Evolutionary conservation across 257 asterid genomes (phyloP), one percentile per base, ranked within the genome.

Genomic region (Solanum sparsipilum): DNA sequence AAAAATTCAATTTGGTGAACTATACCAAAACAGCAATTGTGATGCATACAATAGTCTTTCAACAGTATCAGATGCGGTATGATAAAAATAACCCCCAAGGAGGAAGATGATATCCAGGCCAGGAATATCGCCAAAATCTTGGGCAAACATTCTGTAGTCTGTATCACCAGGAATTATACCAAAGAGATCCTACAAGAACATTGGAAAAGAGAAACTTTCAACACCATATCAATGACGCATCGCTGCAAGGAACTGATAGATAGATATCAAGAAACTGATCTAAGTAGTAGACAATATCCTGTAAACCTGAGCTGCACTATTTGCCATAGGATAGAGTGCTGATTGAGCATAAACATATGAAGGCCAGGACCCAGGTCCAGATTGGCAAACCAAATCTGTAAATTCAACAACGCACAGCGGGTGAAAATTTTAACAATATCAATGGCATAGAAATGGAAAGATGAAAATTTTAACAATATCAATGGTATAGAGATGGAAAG

Each of bases 331-430:
- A 95, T 96, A 90, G 83, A 94, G 86, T 88, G 98, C 99, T 75
- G 99, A 92, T 89, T 94, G 94, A 81, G 99, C 95, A 95, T 97
- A 97, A 72, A 96, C 90, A 87, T 87, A 86, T 67, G 99, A 92
- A 89, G 99, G 98, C 99, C 98, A 97, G 87, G 99, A 92, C 84
- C 98, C 99, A n/a, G 99, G 99, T 91, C 99, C 99, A 93, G 99
- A 96, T 91, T 96, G 99, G 92, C 99, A 96, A 74, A 97, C 98
- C 87, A 97, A 89, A 93, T 97, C 99, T 97, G 95, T 90, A 76
- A 83, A 90, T 88, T 70, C 56, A 91, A 84, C 87, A 92, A 88
- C 48, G 88, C 71, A 88, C 68, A 81, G 67, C 7, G 13, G 21
- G 86, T 82, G 70, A 82, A 76, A 46, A 29, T 9, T 29, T 29